Evolutionary conservation across 257 asterid species (phyloP).

Genomic region (Solanum stenotomum): DNA sequence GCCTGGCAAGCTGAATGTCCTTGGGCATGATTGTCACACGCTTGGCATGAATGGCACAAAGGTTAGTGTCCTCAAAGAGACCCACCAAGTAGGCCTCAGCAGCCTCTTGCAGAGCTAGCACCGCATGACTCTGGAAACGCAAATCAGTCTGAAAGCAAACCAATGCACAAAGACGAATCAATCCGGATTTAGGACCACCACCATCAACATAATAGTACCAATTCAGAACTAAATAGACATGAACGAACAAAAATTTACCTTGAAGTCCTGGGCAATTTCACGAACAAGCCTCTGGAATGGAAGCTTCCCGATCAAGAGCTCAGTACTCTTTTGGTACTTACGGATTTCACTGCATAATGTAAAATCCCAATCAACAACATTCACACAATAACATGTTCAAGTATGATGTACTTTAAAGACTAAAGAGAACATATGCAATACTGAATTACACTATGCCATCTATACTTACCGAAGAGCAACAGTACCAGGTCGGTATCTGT

Average conservation of each 20-base stretch:
- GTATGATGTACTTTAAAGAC: neutral
- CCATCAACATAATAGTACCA: neutral
- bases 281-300: conserved; percentile 77
- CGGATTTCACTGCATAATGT: conserved; percentile 40
- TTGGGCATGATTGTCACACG: conserved; percentile 64
- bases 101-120: conserved; percentile 62
- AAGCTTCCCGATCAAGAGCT: conserved; percentile 61
- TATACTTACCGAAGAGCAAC: conserved; percentile 51
- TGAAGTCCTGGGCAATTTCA: conserved; percentile 66
- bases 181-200: neutral
- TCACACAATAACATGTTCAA: neutral
- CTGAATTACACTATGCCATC: neutral
- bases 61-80: conserved; percentile 58
- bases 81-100: conserved; percentile 75
- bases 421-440: neutral
- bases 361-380: neutral
- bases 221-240: neutral
- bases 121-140: conserved; percentile 74
- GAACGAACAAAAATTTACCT: conserved; percentile 12
- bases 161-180: neutral
- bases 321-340: conserved; percentile 68
- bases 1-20: conserved; percentile 58
- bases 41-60: conserved; percentile 65
- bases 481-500: conserved; percentile 60
- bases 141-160: conserved; percentile 46